Conservation (phyloP, 2,329 filamentous ascomycete species). For the Stagonosporopsis vannaccii region DNA sequence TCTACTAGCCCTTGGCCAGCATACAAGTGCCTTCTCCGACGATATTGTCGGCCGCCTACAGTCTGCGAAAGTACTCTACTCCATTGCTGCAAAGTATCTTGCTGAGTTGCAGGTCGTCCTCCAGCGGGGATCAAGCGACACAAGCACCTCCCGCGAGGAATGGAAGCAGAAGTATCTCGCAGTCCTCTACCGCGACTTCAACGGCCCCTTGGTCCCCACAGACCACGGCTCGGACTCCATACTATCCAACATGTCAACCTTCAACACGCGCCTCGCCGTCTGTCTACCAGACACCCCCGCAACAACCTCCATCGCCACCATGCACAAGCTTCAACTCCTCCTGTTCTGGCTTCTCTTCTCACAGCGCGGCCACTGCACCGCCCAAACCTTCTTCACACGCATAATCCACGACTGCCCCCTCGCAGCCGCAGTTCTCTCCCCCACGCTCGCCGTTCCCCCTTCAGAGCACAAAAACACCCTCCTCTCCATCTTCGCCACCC, state of each 20-base stretch:
- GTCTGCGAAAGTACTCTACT: conserved; percentile 35
- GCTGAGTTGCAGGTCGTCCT: conserved; percentile 22
- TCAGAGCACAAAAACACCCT: conserved; percentile 24
- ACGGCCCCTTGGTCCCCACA: conserved; percentile 32
- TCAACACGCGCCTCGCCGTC: conserved; percentile 20
- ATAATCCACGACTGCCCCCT: conserved; percentile 30
- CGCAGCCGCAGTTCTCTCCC: conserved; percentile 29
- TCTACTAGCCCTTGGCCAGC: conserved; percentile 31
- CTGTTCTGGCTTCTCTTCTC: conserved; percentile 45
- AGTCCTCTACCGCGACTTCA: conserved; percentile 40
- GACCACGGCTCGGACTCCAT: conserved; percentile 24
- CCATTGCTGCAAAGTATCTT: conserved; percentile 35
- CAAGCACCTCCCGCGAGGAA: neutral
- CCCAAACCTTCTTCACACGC: conserved; percentile 42
- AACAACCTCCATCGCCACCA: conserved; percentile 1
- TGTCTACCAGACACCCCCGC: conserved; percentile 2
- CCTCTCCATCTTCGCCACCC: conserved; percentile 36
- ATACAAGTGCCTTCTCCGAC: conserved; percentile 25
- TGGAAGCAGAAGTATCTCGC: conserved; percentile 41
- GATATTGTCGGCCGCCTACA: conserved; percentile 18
- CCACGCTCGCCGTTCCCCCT: conserved; percentile 22
- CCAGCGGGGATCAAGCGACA: neutral
- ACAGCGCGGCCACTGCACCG: conserved; percentile 36
- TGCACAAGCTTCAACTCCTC: conserved; percentile 38
- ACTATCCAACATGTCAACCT: conserved; percentile 19